Base-by-base conservation (phyloP, 768 basidiomycete species). In the Termitomyces sp. region DNA sequence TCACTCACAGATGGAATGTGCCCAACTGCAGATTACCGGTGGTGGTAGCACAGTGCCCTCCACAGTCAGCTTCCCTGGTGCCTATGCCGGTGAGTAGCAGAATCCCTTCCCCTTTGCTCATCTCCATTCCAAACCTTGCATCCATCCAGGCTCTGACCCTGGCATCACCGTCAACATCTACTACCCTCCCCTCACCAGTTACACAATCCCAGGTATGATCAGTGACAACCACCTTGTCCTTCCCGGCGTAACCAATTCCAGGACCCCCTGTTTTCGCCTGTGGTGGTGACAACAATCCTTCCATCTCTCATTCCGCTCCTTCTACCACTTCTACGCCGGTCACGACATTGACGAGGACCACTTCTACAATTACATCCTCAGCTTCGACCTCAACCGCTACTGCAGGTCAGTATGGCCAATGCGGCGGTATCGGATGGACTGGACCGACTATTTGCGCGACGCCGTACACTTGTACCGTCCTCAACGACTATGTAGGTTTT, bases 151-250 rank as follows among this genome's bases (percentile, higher is more conserved):
- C 24, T 67, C 71, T 35, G 77, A 79, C 65, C 79, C 79, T 24
- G 79, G 78, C 20, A 77, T 81, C 61, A 73, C 69, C 7, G 65
- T 75, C 63, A 77, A 80, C 67, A 74, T 80, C 59, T 80, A 79
- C 65, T 80, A 79, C 63, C 66, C 64, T 33, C 59, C 65, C 16
- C 64, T 77, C n/a, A 65, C 67, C 13, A 67, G 66, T 49, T 78
- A 79, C 68, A 73, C 71, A 5, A 69, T 78, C 47, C 77, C 77
- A 58, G 75, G 74, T 74, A 49, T n/a, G 64, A 58, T 36, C 12
- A 14, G 16, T 30, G 2, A 6, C 8, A n/a, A 12, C 20, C 18
- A 22, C 28, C 3, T 6, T 32, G 51, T 22, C 4, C 9, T 30
- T 14, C n/a, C 9, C 14, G 10, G 26, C 12, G 22, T 18, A 6